A percentile compares a stretch with the other conserved stretches of the same genome.
These are phyloP conservation scores for Syzygium jambos DNA, from an alignment of 345 rosid genomes.

Conservation along the genomic window DNA sequence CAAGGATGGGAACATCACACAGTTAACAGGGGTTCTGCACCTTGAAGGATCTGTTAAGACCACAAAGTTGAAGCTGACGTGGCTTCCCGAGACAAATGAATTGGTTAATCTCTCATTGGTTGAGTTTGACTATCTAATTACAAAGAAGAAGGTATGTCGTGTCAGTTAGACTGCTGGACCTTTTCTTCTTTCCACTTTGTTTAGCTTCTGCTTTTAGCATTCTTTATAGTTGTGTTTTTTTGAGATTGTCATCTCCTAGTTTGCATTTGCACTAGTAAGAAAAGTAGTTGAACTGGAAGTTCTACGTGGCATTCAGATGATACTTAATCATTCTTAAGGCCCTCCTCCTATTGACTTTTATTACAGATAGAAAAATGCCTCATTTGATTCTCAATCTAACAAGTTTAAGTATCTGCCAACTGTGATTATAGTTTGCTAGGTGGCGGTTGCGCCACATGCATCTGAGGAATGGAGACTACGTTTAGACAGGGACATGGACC, in stretches of 20 bases:
- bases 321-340: background rate
- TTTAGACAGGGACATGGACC: background rate
- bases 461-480: background rate
- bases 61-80: slow-evolving; percentile 85
- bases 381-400: background rate
- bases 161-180: background rate
- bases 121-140: slow-evolving; percentile 57
- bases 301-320: background rate
- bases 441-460: background rate
- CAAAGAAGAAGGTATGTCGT: slow-evolving; percentile 55
- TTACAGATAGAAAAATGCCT: background rate
- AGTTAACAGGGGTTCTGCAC: slow-evolving; percentile 58
- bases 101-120: slow-evolving; percentile 50
- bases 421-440: background rate
- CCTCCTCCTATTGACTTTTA: background rate
- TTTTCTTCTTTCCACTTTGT: background rate
- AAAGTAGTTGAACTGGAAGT: background rate
- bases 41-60: slow-evolving; percentile 86
- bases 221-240: background rate
- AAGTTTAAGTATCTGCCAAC: background rate
- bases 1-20: slow-evolving; percentile 42
- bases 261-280: background rate
- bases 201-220: background rate
- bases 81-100: slow-evolving; percentile 62
- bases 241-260: background rate